Conservation (phyloP, 163 green algal species). For the Scenedesmus sp. region DNA sequence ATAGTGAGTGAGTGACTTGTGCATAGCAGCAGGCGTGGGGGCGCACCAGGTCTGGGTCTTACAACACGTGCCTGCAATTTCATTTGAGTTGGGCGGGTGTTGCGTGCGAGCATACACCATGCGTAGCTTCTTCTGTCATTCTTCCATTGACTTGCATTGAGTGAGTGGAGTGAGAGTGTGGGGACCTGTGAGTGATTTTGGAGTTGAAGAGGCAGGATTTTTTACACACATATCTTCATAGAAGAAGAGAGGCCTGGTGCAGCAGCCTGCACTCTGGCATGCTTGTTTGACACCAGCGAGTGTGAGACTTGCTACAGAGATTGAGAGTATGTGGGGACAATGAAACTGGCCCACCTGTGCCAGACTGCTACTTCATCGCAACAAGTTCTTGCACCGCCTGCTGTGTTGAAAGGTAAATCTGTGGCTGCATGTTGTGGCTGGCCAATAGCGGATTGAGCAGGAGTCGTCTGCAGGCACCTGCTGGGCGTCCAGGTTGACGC, state of each 20-base stretch:
- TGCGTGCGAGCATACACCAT: no score
- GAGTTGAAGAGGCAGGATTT: no score
- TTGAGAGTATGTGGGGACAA: background rate
- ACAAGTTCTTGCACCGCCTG: background rate
- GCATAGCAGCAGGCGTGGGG: no score
- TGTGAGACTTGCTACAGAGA: background rate
- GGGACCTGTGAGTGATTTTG: no score
- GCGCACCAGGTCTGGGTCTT: no score
- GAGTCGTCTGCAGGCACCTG: background rate
- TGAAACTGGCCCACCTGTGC: background rate
- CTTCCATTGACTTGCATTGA: no score
- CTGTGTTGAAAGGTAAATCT: background rate
- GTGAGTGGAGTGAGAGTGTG: no score
- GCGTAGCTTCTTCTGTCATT: no score
- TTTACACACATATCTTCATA: no score
- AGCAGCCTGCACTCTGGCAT: background rate
- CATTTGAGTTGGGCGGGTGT: no score
- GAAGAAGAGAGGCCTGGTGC: background rate
- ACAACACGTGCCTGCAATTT: no score
- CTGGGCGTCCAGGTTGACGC: no score
- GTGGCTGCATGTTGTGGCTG: background rate
- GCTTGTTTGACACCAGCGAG: background rate
- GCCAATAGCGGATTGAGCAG: background rate
- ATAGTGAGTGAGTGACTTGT: background rate
- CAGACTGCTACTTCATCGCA: background rate